Evolutionary conservation across 192 early-diverging fungal genomes (phyloP), one percentile per base, ranked within the genome.

Genomic region (Umbelopsis sp.): DNA sequence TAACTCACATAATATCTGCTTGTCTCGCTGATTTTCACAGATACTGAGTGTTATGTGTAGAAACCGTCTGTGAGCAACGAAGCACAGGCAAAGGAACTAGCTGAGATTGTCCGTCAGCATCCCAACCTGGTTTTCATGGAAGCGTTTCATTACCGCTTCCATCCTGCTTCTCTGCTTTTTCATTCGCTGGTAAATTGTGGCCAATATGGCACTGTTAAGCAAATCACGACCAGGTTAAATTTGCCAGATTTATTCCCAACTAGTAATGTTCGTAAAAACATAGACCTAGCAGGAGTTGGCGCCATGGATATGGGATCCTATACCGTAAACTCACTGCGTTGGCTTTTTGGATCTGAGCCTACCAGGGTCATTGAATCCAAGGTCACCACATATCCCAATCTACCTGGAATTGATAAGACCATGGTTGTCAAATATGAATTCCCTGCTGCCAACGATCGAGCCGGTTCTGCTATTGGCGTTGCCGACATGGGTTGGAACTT

Each of bases 41-140:
- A 1, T 11, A 41, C 18, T 33, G 1, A 65, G 49, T 23, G 3
- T 12, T 53, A 12, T n/a, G 2, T n/a, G 11, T 71, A 84, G 61
- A 84, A 84, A 58, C 78, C 82, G 8, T 68, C 82, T 3, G 66
- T 79, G 2, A 73, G 71, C 20, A 84, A 84, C 22, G 81, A 70
- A 16, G 52, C 49, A 0, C 77, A 83, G 52, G 67, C 81, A 2
- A 44, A 68, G 3, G 67, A 72, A 3, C 47, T 83, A 12, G 65
- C 78, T 22, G 73, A 46, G 2, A 21, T 77, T n/a, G 80, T 78
- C 18, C 47, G 68, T 15, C 49, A 68, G 48, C 68, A 82, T 55
- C 41, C 66, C 13, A 75, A 83, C 46, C 30, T 70, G 22, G 69
- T 83, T 10, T 58, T 83, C 9, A 41, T 83, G 3, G 82, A 83